Evolutionary conservation across 176 grass and related monocot genomes (phyloP), one percentile per base, ranked within the genome.

Genomic region (Elaeis guineensis): DNA sequence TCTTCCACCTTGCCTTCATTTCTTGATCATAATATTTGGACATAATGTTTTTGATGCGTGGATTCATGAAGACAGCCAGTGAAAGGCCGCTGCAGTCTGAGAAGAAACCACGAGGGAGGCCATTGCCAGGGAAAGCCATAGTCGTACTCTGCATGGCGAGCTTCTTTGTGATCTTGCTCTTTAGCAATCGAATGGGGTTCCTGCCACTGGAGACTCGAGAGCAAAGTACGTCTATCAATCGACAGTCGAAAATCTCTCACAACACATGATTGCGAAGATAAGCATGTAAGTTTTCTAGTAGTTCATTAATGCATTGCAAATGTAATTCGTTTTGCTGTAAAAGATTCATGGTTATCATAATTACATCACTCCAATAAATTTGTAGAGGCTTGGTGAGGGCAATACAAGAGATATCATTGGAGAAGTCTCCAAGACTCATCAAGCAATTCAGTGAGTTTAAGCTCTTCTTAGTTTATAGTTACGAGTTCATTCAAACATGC

Each of bases 351-450:
- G 1, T 35, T 1, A 35, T 35, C 32, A 9, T 35, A 35, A 35
- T 35, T 35, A 35, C 9, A 8, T 35, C 32, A 9, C 32, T 35
- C 32, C 6, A 2, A 35, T 9, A 35, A 9, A 30, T 44, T 65
- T 20, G 25, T 69, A 90, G 87, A 87, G 59, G 66, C 58, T 78
- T 16, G 80, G 53, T 11, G 86, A 82, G 77, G 74, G 15, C 19
- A 57, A 73, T n/a, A 64, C 82, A 4, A 86, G 19, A 58, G 78
- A 77, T 17, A 65, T 90, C 50, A 72, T 80, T 64, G 74, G 68
- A 70, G 74, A 96, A 72, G 86, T 96, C 39, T 71, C 87, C 2
- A 85, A 79, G 69, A 85, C 83, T 51, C 87, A 88, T 51, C 80
- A 80, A 21, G 87, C 78, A 15, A 88, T 97, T 3, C 83, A 70